Evolutionary conservation across 148 eudicot species (phyloP).

Genomic region (Vaccinium myrtillus): DNA sequence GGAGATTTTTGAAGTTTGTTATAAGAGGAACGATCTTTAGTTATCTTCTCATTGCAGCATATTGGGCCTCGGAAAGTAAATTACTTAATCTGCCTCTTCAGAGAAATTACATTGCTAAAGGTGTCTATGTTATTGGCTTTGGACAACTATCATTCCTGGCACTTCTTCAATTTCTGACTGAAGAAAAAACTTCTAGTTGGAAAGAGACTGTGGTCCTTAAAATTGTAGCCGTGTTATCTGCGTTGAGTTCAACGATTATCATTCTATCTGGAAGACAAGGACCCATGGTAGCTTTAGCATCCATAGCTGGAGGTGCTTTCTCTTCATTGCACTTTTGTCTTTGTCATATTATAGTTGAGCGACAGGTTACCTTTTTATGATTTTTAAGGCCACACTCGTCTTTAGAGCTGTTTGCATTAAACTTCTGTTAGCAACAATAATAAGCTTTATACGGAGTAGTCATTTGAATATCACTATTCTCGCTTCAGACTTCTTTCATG

Average conservation of each 20-base stretch:
- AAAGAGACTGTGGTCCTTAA: conserved; percentile 45
- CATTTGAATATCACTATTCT: not conserved
- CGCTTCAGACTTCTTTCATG: not conserved
- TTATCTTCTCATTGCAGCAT: conserved; percentile 58
- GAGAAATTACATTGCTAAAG: conserved; percentile 57
- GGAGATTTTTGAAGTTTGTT: conserved; percentile 46
- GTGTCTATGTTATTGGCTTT: conserved; percentile 63
- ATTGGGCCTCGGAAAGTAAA: conserved; percentile 66
- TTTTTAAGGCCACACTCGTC: not conserved
- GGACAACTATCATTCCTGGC: conserved; percentile 54
- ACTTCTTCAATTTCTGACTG: conserved; percentile 37
- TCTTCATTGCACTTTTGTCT: conserved; percentile 8
- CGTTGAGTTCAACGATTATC: conserved; percentile 75
- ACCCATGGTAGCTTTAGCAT: conserved; percentile 59
- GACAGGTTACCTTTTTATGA: not conserved
- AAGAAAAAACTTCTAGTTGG: conserved; percentile 29
- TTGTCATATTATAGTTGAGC: not conserved
- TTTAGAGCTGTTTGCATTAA: not conserved
- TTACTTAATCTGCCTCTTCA: conserved; percentile 35
- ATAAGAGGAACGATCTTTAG: conserved; percentile 52
- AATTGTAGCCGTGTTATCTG: conserved; percentile 67
- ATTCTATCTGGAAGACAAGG: conserved; percentile 93
- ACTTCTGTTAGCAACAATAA: not conserved
- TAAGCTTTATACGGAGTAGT: not conserved
- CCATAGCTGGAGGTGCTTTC: conserved; percentile 70